Base-by-base conservation (phyloP, 768 basidiomycete genomes). In the Kwoniella bestiolae region DNA sequence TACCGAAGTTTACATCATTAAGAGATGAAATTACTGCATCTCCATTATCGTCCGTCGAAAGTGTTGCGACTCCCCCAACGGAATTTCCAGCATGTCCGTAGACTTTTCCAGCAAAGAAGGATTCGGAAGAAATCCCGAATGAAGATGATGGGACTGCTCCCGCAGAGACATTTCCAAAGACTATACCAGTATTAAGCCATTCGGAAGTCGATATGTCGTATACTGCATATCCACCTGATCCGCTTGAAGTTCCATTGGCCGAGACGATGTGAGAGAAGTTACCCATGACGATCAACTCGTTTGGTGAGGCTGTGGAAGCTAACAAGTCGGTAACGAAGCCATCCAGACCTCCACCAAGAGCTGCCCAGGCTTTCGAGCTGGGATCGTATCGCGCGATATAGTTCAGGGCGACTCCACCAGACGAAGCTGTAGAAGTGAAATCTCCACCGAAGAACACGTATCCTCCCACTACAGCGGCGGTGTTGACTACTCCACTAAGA, bases 401-500 rank as follows among this genome's bases (percentile, higher is more conserved):
- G 47, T 80, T 80, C 35, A 92, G 82, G 34, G 80, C 82, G 59
- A 86, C 85, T 50, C 84, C 82, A 2, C 83, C 85, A 0, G 61
- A 52, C 6, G 69, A 32, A 18, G 70, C 73, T 0, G 92, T 90
- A 67, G 90, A 88, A 0, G 84, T 85, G 83, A 99, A 99, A 0
- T 87, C 83, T 0, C 96, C 96, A n/a, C 92, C 95, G 44, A 94
- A 87, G 77, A 86, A 96, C 11, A 98, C 80, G 21, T 69, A 69
- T 11, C 72, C 85, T 11, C 84, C 82, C 32, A 90, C 73, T 12
- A 63, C 74, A n/a, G 85, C 83, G 44, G 94, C 78, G 0, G 91
- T 85, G 8, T 85, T 83, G 8, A 98, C 91, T 8, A 85, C 80
- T 3, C 91, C 94, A 75, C 94, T 88, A 59, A 98, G 84, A 9